Percentiles rank a stretch among this genome's conserved stretches.
phyloP scores from a whole-genome alignment of 345 rosid genomes.

The Cardiospermum halicacabum region DNA sequence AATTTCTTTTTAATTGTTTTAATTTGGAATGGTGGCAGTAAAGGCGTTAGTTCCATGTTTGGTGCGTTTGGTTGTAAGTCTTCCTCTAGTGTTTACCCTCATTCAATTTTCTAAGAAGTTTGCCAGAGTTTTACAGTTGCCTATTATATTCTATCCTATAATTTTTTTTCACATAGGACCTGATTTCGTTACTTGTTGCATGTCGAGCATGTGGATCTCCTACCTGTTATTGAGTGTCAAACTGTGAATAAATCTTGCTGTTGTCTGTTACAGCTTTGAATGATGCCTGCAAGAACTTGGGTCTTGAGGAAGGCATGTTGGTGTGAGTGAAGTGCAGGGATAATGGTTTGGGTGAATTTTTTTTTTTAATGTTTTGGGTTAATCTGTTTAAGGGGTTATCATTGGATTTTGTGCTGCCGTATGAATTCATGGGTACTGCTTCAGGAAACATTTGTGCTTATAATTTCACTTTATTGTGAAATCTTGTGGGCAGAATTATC shows the following conservation, averaged over 20 bases:
- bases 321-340: constrained; percentile 42
- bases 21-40: constrained; percentile 1
- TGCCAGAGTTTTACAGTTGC: background rate
- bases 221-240: constrained; percentile 29
- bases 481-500: constrained; percentile 9
- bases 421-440: constrained; percentile 13
- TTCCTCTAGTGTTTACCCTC: background rate
- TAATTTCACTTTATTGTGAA: constrained; percentile 22
- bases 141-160: background rate
- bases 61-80: background rate
- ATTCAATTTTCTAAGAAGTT: background rate
- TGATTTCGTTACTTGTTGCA: constrained; percentile 18
- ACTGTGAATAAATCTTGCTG: constrained; percentile 33
- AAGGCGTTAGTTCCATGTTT: no score
- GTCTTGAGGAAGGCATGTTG: constrained; percentile 60
- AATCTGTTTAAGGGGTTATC: constrained; percentile 26
- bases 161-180: constrained; percentile 3
- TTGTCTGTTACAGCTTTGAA: constrained; percentile 59
- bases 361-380: constrained; percentile 24
- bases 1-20: no score
- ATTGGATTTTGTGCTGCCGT: constrained; percentile 15
- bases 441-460: constrained; percentile 14
- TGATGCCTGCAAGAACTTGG: constrained; percentile 69
- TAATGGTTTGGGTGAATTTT: constrained; percentile 31
- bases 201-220: constrained; percentile 32